A percentile compares a stretch with the other conserved stretches of the same genome.
phyloP scores from a whole-genome alignment of 352 stramenopile species.

The Phytophthora palmivora region DNA sequence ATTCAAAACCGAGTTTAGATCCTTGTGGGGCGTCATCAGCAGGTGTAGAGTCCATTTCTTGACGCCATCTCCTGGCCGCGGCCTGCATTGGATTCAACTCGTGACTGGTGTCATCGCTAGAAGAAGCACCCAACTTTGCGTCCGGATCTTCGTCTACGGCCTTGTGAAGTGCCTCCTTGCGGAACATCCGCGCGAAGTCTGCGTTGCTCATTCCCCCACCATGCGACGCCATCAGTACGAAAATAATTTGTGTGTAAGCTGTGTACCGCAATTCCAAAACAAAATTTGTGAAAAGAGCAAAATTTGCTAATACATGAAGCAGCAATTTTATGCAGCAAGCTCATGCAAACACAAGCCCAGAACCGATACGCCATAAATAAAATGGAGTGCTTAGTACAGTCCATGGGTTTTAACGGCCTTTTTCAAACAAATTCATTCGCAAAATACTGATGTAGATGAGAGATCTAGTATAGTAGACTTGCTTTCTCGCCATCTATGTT shows the following conservation, averaged over 20 bases:
- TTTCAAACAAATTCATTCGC: too few species aligned
- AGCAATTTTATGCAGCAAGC: too few species aligned
- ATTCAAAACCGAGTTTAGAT: constrained; percentile 3
- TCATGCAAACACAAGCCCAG: too few species aligned
- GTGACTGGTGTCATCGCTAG: not conserved
- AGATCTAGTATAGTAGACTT: too few species aligned
- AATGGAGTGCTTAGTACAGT: too few species aligned
- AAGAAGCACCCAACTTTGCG: not conserved
- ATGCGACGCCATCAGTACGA: constrained; percentile 30
- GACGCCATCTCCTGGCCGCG: constrained; percentile 24
- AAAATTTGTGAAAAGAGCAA: too few species aligned
- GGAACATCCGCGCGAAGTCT: constrained; percentile 85
- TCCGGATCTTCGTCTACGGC: not conserved
- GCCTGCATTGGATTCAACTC: constrained; percentile 27
- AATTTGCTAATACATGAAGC: too few species aligned
- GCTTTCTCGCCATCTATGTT: too few species aligned
- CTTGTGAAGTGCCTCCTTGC: constrained; percentile 40
- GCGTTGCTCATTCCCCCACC: constrained; percentile 61
- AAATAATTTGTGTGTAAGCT: not conserved
- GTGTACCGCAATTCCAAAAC: not conserved
- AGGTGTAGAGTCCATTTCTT: constrained; percentile 25
- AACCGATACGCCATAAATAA: too few species aligned
- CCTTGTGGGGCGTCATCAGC: constrained; percentile 12
- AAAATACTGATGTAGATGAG: too few species aligned
- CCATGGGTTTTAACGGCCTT: too few species aligned